Percentiles rank a stretch among this genome's conserved stretches.
These are phyloP conservation scores for Monosporascus sp. DNA, from an alignment of 2,329 filamentous ascomycete genomes.

Conservation along the genomic window DNA sequence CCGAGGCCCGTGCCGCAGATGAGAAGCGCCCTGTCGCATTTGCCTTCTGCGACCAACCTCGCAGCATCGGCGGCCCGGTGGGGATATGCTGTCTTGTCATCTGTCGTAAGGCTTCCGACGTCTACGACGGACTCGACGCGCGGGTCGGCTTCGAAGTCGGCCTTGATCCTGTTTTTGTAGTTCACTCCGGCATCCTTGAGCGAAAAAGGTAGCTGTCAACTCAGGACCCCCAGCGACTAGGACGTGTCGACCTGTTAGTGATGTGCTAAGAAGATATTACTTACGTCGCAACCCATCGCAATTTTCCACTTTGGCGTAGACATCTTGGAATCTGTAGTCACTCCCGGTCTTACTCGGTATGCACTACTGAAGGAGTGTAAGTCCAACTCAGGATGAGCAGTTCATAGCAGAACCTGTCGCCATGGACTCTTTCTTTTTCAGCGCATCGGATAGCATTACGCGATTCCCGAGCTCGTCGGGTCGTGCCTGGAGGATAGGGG, in stretches of 20 bases:
- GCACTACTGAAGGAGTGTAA: too few species aligned
- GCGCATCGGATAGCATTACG: background rate
- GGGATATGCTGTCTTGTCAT: constrained; percentile 78
- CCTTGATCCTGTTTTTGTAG: constrained; percentile 76
- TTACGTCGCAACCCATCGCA: constrained; percentile 49
- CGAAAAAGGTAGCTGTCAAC: background rate
- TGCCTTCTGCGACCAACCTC: constrained; percentile 52
- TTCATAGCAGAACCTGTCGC: too few species aligned
- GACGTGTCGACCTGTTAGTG: too few species aligned
- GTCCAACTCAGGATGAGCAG: too few species aligned
- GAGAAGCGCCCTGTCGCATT: constrained; percentile 70
- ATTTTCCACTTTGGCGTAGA: constrained; percentile 44
- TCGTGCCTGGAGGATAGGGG: background rate
- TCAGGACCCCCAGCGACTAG: too few species aligned
- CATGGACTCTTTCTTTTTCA: too few species aligned
- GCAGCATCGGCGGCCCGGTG: constrained; percentile 72
- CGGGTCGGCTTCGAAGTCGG: constrained; percentile 61
- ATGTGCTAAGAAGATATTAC: constrained; percentile 13
- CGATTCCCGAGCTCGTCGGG: background rate
- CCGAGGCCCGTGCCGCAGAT: constrained; percentile 86
- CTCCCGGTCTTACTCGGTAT: background rate
- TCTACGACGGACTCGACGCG: constrained; percentile 66
- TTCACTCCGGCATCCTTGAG: constrained; percentile 62
- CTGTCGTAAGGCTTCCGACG: constrained; percentile 60
- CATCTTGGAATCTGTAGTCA: constrained; percentile 27